Evolutionary conservation across 371 early-diverging fungal species (phyloP).

Genomic region (Caulochytrium protostelioides): DNA sequence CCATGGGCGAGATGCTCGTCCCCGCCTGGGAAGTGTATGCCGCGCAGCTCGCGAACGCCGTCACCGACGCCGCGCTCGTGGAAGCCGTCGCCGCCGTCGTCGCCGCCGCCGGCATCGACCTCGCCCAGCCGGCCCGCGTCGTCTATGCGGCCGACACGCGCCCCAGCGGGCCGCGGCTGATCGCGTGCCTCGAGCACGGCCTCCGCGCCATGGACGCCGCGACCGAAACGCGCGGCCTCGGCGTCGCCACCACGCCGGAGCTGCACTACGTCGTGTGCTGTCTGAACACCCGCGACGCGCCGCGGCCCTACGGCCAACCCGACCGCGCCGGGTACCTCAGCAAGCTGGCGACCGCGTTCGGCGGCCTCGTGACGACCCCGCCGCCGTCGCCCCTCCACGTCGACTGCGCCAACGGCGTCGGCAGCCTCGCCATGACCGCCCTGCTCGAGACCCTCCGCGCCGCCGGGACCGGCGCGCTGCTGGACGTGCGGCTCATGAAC

Average conservation of each 20-base stretch:
- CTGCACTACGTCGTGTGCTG: constrained; percentile 88
- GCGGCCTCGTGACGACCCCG: constrained; percentile 51
- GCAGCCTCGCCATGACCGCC: constrained; percentile 71
- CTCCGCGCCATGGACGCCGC: constrained; percentile 45
- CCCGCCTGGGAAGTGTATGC: constrained; percentile 90
- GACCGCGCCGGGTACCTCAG: constrained; percentile 74
- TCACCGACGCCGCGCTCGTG: constrained; percentile 40
- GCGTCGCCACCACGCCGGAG: constrained; percentile 91
- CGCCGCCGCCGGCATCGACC: constrained; percentile 44
- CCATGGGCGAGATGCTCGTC: constrained; percentile 95
- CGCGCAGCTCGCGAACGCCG: constrained; percentile 76
- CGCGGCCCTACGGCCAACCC: constrained; percentile 73
- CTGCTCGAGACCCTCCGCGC: too few relatives aligned
- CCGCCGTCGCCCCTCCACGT: constrained; percentile 45
- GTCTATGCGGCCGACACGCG: constrained; percentile 83
- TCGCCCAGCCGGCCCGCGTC: constrained; percentile 31
- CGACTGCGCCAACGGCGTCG: constrained; percentile 94
- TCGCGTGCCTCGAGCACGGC: constrained; percentile 56
- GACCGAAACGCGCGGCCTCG: constrained; percentile 52
- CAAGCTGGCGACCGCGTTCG: constrained; percentile 65
- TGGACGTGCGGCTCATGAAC: too few relatives aligned
- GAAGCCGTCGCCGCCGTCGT: constrained; percentile 40
- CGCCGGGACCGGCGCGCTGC: too few relatives aligned
- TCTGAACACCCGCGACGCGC: constrained; percentile 50
- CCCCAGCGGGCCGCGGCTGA: constrained; percentile 70